These are phyloP conservation scores for Aspergillus versicolor DNA, from an alignment of 2,329 filamentous ascomycete species.

Conservation along the genomic window DNA sequence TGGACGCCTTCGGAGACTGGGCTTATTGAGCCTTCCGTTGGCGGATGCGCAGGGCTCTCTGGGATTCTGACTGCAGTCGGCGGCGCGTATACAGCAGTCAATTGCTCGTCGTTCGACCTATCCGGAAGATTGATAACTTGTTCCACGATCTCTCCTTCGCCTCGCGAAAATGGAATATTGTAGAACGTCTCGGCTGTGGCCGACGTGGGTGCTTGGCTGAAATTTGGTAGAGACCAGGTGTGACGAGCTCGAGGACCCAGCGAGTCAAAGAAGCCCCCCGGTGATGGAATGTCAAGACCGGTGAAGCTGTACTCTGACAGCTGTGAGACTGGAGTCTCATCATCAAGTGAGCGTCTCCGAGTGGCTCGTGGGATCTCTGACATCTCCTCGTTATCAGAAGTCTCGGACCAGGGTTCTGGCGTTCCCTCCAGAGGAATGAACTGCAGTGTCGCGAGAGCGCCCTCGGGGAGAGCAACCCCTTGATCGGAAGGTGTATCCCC, in stretches of 20 bases:
- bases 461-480: constrained; percentile 73
- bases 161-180: constrained; percentile 70
- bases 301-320: constrained; percentile 70
- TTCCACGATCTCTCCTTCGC: constrained; percentile 57
- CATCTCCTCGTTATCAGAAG: constrained; percentile 59
- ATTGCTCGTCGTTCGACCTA: constrained; percentile 34
- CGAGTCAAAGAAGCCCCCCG: constrained; percentile 86
- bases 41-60: constrained; percentile 35
- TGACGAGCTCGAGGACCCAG: constrained; percentile 72
- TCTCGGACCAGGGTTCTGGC: constrained; percentile 40
- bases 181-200: constrained; percentile 93
- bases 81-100: constrained; percentile 34
- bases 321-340: constrained; percentile 53
- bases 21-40: constrained; percentile 24
- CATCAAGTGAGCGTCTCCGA: constrained; percentile 46
- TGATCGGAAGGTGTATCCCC: constrained; percentile 39
- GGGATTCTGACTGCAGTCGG: constrained; percentile 50
- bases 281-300: constrained; percentile 83
- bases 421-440: constrained; percentile 61
- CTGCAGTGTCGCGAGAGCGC: constrained; percentile 76
- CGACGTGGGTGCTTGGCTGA: constrained; percentile 69
- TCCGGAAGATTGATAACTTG: constrained; percentile 63
- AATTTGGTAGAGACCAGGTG: constrained; percentile 72
- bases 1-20: constrained; percentile 30
- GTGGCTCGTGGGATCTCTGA: constrained; percentile 55